Conservation (phyloP, 1,284 basidiomycete genomes). For the Ceratorhiza oryzae-sativae region DNA sequence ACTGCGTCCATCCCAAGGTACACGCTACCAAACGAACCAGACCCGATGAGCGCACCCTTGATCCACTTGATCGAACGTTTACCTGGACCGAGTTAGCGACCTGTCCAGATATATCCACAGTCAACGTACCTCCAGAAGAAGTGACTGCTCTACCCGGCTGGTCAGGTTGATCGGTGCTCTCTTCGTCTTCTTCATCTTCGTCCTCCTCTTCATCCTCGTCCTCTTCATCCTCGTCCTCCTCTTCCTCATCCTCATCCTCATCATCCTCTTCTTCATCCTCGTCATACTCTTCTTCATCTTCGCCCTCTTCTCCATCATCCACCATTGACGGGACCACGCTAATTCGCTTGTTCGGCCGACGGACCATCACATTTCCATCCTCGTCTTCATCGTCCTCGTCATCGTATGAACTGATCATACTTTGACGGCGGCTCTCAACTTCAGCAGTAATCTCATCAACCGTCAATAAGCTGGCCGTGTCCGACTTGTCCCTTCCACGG, state of each 20-base stretch:
- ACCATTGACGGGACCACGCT: conserved; percentile 36
- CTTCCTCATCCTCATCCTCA: conserved; percentile 58
- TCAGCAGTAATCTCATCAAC: conserved; percentile 98
- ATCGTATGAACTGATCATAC: conserved; percentile 49
- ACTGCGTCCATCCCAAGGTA: conserved; percentile 98
- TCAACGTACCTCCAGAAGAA: conserved; percentile 65
- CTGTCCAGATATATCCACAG: too few species aligned
- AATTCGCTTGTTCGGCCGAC: conserved; percentile 15
- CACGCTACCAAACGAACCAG: conserved; percentile 94
- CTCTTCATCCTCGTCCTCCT: conserved; percentile 55
- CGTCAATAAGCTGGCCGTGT: conserved; percentile 91
- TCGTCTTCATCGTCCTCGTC: conserved; percentile 53
- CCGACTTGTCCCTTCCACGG: conserved; percentile 81
- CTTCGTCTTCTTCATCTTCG: conserved; percentile 58
- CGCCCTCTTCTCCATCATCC: conserved; percentile 47
- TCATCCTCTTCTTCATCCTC: conserved; percentile 48
- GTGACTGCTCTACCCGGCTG: conserved; percentile 61
- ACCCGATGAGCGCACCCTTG: conserved; percentile 96
- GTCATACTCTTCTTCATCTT: background rate
- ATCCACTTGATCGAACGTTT: conserved; percentile 92
- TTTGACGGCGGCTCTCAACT: conserved; percentile 82
- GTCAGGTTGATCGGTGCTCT: conserved; percentile 48
- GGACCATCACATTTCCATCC: conserved; percentile 45
- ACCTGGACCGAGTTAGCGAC: conserved; percentile 46
- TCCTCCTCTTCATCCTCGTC: conserved; percentile 57